Evolutionary conservation across 805 yeast species (phyloP).

Genomic region (Sugiyamaella valdiviana): DNA sequence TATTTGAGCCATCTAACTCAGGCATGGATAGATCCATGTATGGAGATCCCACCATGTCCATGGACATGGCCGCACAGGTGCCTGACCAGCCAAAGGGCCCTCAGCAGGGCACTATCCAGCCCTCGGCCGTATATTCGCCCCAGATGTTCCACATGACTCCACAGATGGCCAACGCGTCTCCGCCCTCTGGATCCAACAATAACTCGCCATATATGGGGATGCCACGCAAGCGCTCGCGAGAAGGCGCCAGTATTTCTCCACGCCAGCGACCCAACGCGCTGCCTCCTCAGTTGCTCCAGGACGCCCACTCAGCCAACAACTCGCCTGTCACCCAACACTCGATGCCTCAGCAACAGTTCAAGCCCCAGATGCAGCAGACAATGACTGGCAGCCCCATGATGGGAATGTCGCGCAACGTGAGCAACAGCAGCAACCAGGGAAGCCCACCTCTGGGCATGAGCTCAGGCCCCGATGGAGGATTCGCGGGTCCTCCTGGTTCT

Average conservation of each 20-base stretch:
- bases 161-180: conserved; percentile 8
- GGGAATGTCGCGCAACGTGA: conserved; percentile 2
- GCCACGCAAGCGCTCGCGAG: conserved; percentile 11
- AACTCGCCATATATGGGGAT: conserved; percentile 9
- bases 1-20: neutral
- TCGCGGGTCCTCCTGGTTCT: neutral
- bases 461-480: neutral
- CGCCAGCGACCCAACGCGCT: conserved; percentile 20
- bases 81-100: neutral
- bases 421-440: conserved; percentile 8
- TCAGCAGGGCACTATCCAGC: conserved; percentile 14
- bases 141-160: conserved; percentile 17
- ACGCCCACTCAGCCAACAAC: conserved; percentile 17
- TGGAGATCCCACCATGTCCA: neutral
- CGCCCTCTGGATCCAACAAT: conserved; percentile 2
- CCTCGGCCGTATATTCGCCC: conserved; percentile 16
- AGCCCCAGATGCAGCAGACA: conserved; percentile 3
- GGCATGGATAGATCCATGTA: neutral
- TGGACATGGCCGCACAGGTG: conserved; percentile 1
- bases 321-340: conserved; percentile 15
- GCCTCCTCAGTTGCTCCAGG: conserved; percentile 22
- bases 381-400: neutral
- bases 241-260: conserved; percentile 14
- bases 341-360: conserved; percentile 46
- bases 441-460: neutral